These are phyloP conservation scores for Camelina neglecta DNA, from an alignment of 345 rosid species.

Conservation along the genomic window DNA sequence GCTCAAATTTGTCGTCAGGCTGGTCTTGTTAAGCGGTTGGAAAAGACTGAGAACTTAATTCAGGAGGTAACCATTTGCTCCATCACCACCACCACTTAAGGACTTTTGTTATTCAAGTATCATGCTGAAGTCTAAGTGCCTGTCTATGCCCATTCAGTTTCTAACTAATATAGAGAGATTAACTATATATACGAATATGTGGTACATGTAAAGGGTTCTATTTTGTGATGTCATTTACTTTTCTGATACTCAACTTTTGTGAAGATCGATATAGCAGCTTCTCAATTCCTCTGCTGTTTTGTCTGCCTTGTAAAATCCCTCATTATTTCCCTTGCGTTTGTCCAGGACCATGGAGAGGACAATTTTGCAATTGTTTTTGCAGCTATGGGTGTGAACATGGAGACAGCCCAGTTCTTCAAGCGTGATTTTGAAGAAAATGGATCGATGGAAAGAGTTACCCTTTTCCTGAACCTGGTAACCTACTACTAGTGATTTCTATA, in stretches of 20 bases:
- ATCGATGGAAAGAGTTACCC: constrained; percentile 99
- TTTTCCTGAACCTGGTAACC: constrained; percentile 73
- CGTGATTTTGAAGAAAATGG: constrained; percentile 99
- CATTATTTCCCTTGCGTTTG: constrained; percentile 6
- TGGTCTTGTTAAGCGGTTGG: constrained; percentile 96
- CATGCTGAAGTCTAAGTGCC: constrained; percentile 3
- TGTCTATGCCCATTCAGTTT: constrained; percentile 1
- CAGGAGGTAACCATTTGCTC: constrained; percentile 64
- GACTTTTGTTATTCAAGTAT: neutral
- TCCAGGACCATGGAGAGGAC: constrained; percentile 87
- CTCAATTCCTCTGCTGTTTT: neutral
- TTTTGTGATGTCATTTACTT: constrained; percentile 12
- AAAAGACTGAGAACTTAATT: constrained; percentile 77
- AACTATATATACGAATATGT: neutral
- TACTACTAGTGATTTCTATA: neutral
- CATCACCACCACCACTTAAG: constrained; percentile 27
- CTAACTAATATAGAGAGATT: constrained; percentile 6
- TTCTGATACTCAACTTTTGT: constrained; percentile 6
- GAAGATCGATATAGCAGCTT: constrained; percentile 2
- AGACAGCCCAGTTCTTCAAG: constrained; percentile 98
- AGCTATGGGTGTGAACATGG: constrained; percentile 99
- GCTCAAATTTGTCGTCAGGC: constrained; percentile 99
- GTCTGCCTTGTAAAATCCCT: constrained; percentile 12
- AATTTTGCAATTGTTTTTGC: constrained; percentile 99
- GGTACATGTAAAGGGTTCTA: constrained; percentile 3